Conservation (phyloP, 768 basidiomycete genomes). For the Boletus subcaerulescens region DNA sequence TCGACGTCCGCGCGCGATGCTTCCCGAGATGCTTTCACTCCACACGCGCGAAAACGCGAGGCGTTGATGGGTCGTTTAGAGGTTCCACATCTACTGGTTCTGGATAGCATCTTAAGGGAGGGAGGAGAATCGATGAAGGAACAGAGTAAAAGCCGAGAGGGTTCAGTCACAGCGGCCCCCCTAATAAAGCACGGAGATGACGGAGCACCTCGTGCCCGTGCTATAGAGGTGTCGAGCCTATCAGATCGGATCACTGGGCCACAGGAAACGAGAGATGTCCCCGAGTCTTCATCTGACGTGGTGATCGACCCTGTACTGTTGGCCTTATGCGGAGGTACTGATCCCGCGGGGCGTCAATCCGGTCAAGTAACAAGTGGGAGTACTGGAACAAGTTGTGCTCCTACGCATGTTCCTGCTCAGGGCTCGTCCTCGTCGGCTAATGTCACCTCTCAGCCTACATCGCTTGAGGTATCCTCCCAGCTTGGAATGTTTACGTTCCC, state of each 20-base stretch:
- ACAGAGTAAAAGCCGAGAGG: conserved; percentile 10
- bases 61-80: conserved; percentile 32
- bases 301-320: conserved; percentile 33
- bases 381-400: not conserved
- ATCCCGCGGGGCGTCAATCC: not conserved
- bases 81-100: conserved; percentile 27
- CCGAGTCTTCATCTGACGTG: conserved; percentile 4
- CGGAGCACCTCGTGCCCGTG: not conserved
- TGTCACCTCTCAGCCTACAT: not conserved
- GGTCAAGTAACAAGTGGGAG: not conserved
- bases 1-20: not conserved
- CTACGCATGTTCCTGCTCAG: not conserved
- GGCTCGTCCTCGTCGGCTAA: not conserved
- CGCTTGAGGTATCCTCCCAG: not conserved
- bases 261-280: not conserved
- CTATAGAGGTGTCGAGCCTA: not conserved
- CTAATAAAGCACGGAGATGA: conserved; percentile 3
- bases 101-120: conserved; percentile 37
- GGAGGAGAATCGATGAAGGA: conserved; percentile 21
- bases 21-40: not conserved
- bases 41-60: conserved; percentile 12
- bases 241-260: not conserved
- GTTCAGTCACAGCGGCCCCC: not conserved
- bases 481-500: not conserved
- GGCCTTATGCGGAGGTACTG: conserved; percentile 20